Evolutionary conservation across 139 green algal genomes (phyloP).

Genomic region (Gonium pectorale): DNA sequence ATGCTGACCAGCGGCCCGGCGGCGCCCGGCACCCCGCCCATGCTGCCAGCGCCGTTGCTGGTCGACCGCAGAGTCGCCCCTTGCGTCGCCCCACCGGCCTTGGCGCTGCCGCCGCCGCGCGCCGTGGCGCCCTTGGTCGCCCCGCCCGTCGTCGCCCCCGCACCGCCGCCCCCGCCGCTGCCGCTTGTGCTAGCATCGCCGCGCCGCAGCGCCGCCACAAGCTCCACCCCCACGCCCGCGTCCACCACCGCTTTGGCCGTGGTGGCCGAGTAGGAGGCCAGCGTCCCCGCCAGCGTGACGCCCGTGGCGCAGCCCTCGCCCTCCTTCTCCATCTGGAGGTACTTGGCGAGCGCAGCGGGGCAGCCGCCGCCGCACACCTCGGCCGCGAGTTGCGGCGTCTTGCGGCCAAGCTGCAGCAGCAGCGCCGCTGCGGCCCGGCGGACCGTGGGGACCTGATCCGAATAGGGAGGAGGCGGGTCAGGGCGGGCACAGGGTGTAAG

Average conservation of each 20-base stretch:
- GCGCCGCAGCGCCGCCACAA: slow-evolving; percentile 46
- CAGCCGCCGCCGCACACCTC: slow-evolving; percentile 42
- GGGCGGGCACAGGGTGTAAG: neutral
- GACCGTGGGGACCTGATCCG: slow-evolving; percentile 47
- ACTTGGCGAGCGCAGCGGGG: slow-evolving; percentile 45
- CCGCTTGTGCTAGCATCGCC: neutral
- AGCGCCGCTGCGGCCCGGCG: slow-evolving; percentile 53
- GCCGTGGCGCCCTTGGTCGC: neutral
- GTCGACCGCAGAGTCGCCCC: too few species aligned
- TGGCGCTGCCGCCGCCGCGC: neutral
- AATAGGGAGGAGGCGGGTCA: too few species aligned
- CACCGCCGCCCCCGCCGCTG: neutral
- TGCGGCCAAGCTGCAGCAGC: slow-evolving; percentile 62
- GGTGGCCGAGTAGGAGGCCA: slow-evolving; percentile 48
- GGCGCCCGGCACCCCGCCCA: neutral
- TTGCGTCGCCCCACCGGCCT: too few species aligned
- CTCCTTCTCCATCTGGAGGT: slow-evolving; percentile 54
- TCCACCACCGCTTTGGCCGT: slow-evolving; percentile 58
- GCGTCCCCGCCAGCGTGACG: slow-evolving; percentile 41
- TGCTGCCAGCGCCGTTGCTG: neutral
- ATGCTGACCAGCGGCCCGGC: neutral
- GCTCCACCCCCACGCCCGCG: slow-evolving; percentile 24
- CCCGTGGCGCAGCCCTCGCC: slow-evolving; percentile 29
- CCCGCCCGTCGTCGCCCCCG: too few species aligned
- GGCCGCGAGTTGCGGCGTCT: slow-evolving; percentile 58